These are phyloP conservation scores for Nemania sp. DNA, from an alignment of 2,329 filamentous ascomycete genomes.

Conservation along the genomic window DNA sequence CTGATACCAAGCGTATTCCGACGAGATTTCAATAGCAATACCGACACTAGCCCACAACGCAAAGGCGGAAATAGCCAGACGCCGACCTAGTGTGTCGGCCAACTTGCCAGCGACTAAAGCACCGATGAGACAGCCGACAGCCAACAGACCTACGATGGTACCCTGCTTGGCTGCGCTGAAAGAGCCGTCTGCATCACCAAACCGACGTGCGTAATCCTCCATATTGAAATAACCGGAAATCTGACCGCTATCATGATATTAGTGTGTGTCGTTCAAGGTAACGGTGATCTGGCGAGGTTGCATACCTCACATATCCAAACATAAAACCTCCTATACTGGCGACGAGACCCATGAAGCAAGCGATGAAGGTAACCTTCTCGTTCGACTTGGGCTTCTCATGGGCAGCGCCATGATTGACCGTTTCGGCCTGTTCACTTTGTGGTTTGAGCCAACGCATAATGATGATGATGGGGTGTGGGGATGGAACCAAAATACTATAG, in stretches of 20 bases:
- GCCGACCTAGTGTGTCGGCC: conserved; percentile 71
- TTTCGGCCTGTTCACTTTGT: conserved; percentile 46
- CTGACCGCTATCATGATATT: conserved; percentile 61
- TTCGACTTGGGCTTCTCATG: conserved; percentile 27
- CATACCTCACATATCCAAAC: conserved; percentile 68
- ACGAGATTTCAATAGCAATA: conserved; percentile 72
- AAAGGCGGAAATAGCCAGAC: conserved; percentile 70
- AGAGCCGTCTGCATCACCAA: conserved; percentile 58
- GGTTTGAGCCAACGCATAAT: conserved; percentile 50
- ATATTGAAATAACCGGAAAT: conserved; percentile 72
- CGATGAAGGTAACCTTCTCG: conserved; percentile 51
- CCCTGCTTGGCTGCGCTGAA: conserved; percentile 72
- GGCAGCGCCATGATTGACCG: conserved; percentile 8
- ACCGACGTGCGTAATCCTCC: conserved; percentile 66
- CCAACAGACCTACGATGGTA: conserved; percentile 72
- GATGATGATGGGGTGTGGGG: background rate
- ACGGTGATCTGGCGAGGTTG: background rate
- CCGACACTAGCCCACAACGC: conserved; percentile 73
- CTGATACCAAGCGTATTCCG: conserved; percentile 68
- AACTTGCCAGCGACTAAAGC: conserved; percentile 70
- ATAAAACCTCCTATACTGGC: conserved; percentile 69
- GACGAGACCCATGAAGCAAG: conserved; percentile 62
- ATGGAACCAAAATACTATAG: background rate
- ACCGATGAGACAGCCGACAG: conserved; percentile 69
- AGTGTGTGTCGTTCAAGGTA: background rate